Base-by-base conservation (phyloP, 352 stramenopile genomes). In the Pythium scleroteichum region DNA sequence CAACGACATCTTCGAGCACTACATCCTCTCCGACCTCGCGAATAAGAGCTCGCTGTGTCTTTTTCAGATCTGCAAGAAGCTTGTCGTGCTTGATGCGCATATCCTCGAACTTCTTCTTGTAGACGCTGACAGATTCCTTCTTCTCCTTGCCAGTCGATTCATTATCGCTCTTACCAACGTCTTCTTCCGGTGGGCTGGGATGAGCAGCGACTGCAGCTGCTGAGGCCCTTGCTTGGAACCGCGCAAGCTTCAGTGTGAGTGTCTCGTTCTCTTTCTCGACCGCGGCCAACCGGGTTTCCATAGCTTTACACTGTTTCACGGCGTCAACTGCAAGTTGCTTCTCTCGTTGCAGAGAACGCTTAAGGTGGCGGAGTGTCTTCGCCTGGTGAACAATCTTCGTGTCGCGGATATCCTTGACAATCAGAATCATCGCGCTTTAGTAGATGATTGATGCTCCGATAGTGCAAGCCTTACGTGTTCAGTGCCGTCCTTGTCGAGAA, bases 341-440 rank as follows among this genome's bases (percentile, higher is more conserved):
- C 29, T 89, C 79, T 9, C 71, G 77, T 27, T 91, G 81, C 3
- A 87, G 20, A 0, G 72, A 61, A 17, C 76, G 73, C 58, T 90
- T 92, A 20, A 89, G 47, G 4, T 79, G 59, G 4, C 81, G 78
- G 8, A 93, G 53, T n/a, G 68, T 73, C 57, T 89, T 89, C 1
- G 84, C 84, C 40, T 91, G 82, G 27, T 91, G 79, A 4, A 93
- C 75, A 49, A 93, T 93, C 66, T 93, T 92, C 12, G 75, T 59
- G 44, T 94, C 78, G 7, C 82, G 79, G 52, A 90, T 67, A 59
- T 93, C 79, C 81, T 93, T 56, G n/a, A 66, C 9, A 16, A 13
- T 13, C 19, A 2, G 46, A 32, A n/a, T n/a, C n/a, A n/a, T n/a
- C n/a, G n/a, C n/a, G n/a, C n/a, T n/a, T 60, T 35, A 35, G 10